phyloP scores from a whole-genome alignment of 768 basidiomycete genomes.

The Russula brevipes region DNA sequence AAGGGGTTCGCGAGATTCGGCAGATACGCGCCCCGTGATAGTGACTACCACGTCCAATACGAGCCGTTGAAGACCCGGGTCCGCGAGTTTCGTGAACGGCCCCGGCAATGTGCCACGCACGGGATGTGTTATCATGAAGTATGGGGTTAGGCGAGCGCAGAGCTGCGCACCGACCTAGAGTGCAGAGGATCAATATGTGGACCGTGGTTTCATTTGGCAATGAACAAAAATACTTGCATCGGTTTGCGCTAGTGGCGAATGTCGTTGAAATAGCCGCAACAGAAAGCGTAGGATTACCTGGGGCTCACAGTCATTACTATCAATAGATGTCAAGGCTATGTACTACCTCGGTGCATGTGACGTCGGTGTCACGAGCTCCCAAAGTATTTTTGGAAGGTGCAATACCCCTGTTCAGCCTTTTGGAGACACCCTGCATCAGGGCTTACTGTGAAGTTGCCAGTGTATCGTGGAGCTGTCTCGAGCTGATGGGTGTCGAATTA shows the following conservation, averaged over 20 bases:
- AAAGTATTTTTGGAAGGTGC: conserved; percentile 74
- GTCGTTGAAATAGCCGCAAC: conserved; percentile 55
- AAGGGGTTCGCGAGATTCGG: conserved; percentile 16
- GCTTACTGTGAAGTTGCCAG: conserved; percentile 43
- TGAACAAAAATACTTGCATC: conserved; percentile 38
- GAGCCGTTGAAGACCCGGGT: conserved; percentile 44
- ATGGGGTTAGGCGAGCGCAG: conserved; percentile 65
- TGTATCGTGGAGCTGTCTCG: conserved; percentile 49
- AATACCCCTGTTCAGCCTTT: conserved; percentile 55
- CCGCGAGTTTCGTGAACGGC: conserved; percentile 68
- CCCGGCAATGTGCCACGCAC: conserved; percentile 66
- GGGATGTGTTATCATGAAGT: conserved; percentile 75
- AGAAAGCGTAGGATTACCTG: conserved; percentile 59
- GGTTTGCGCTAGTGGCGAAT: conserved; percentile 39
- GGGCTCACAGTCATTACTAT: background rate
- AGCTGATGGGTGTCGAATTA: conserved; percentile 40
- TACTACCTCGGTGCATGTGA: conserved; percentile 54
- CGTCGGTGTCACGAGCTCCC: conserved; percentile 69
- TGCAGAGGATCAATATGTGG: conserved; percentile 17
- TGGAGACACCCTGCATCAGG: conserved; percentile 27
- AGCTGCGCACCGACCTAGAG: conserved; percentile 41
- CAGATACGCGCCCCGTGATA: conserved; percentile 24
- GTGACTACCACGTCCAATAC: conserved; percentile 57
- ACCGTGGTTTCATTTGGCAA: conserved; percentile 4
- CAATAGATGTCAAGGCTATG: background rate